Evolutionary conservation across 805 yeast species (phyloP), one percentile per base, ranked within the genome.

Genomic region (Yamadazyma endophytica): DNA sequence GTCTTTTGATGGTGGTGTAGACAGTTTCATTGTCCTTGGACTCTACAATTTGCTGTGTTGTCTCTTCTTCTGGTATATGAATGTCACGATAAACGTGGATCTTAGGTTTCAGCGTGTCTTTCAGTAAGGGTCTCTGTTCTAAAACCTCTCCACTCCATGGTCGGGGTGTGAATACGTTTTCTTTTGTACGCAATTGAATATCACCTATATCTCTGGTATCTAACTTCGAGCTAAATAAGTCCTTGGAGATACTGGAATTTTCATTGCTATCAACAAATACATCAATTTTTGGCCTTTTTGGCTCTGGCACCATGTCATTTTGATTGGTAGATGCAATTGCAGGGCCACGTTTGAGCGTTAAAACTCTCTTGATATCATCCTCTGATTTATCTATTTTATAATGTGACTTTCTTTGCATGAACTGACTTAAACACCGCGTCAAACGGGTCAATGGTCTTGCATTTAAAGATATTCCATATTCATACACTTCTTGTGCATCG

Each of bases 101-200:
- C 42, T 50, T 56, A 20, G 74, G 63, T 1, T 64, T 31, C 6
- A 63, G 30, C n/a, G 37, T 28, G 20, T 48, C 47, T 9, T 40
- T 29, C 31, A 29, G 33, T 26, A 32, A 1, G 17, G 34, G 21
- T 6, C 28, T 23, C n/a, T 56, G 50, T 44, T 77, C 82, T n/a
- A 79, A 31, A 2, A 58, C 62, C 44, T 82, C 81, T 1, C 90
- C 88, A 9, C 58, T 61, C 83, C 90, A 79, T 1, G 79, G 70
- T 6, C 58, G 62, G 1, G 87, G 66, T 2, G 61, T 58, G 13
- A 73, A 24, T 5, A 52, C 56, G 48, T 86, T 86, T 50, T 86
- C 95, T 50, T 84, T 84, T 27, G 67, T 64, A 31, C 84, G 53
- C 11, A 61, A 52, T 7, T 58, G 60, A 1, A 74, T 53, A 1